These are phyloP conservation scores for Lactifluus pinguis DNA, from an alignment of 768 basidiomycete species.

Conservation along the genomic window DNA sequence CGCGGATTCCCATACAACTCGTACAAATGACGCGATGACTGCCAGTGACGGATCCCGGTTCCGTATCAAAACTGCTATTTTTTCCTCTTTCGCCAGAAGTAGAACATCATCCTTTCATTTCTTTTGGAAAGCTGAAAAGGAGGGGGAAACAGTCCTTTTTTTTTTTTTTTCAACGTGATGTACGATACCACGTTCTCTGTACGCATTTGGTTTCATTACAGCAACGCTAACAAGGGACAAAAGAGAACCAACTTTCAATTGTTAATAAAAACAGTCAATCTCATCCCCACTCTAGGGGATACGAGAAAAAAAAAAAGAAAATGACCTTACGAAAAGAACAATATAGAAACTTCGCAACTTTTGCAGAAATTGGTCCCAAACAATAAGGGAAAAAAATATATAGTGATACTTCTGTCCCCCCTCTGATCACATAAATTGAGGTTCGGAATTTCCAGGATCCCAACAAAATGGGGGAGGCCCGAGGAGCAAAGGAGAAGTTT, in stretches of 20 bases:
- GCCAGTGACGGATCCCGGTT: background rate
- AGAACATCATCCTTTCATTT: background rate
- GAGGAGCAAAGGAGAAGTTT: slow-evolving; percentile 7
- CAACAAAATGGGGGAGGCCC: background rate
- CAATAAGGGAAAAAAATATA: background rate
- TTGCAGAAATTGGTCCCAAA: background rate
- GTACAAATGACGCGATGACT: background rate
- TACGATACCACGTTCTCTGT: slow-evolving; percentile 1
- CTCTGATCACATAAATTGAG: background rate
- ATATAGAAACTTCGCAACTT: background rate
- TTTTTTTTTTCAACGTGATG: background rate
- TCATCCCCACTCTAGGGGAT: background rate
- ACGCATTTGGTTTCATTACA: slow-evolving; percentile 16
- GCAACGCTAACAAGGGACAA: background rate
- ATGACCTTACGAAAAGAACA: background rate
- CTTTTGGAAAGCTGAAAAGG: background rate
- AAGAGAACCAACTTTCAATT: background rate
- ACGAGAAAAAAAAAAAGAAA: background rate
- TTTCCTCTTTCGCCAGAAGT: background rate
- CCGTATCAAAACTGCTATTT: background rate
- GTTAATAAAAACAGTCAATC: background rate
- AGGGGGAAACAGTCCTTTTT: background rate
- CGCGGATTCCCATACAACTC: background rate
- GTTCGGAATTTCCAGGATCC: background rate
- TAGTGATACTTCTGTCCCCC: background rate